These are phyloP conservation scores for Telfairia occidentalis DNA, from an alignment of 331 rosid species.

Conservation along the genomic window DNA sequence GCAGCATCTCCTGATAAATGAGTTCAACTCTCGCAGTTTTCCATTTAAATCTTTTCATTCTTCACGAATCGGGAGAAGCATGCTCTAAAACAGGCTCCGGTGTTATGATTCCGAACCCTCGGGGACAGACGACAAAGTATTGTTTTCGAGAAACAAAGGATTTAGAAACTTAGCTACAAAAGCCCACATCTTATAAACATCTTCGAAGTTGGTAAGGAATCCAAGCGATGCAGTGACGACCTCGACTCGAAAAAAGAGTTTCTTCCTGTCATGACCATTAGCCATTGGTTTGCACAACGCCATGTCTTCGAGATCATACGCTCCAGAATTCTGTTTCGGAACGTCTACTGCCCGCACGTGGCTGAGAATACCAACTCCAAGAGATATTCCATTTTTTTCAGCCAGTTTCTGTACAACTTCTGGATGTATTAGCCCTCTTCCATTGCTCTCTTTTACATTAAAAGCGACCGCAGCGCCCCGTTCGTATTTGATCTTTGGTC, in stretches of 20 bases:
- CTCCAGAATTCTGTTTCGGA: constrained; percentile 24
- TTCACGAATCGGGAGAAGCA: background rate
- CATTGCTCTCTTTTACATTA: constrained; percentile 25
- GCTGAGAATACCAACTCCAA: constrained; percentile 43
- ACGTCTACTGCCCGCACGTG: constrained; percentile 28
- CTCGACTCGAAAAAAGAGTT: constrained; percentile 30
- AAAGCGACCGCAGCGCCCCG: constrained; percentile 43
- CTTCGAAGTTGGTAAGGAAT: constrained; percentile 40
- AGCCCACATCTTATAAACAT: constrained; percentile 49
- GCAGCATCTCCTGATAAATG: constrained; percentile 14
- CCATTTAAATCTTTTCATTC: background rate
- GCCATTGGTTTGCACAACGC: constrained; percentile 39
- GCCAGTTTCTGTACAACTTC: constrained; percentile 40
- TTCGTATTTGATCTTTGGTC: constrained; percentile 47
- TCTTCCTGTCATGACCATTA: constrained; percentile 24
- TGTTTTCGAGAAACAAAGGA: constrained; percentile 25
- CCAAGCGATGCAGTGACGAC: constrained; percentile 46
- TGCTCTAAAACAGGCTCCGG: background rate
- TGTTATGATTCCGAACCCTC: constrained; percentile 23
- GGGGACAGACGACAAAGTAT: constrained; percentile 16
- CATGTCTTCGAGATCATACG: constrained; percentile 20
- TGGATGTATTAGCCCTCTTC: constrained; percentile 37
- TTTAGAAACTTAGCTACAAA: constrained; percentile 39
- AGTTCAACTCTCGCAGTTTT: background rate
- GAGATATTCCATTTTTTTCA: constrained; percentile 28